Percentiles rank a stretch among this genome's conserved stretches.
phyloP scores from a whole-genome alignment of 2,329 filamentous ascomycete species.

The Coniochaeta sp. region DNA sequence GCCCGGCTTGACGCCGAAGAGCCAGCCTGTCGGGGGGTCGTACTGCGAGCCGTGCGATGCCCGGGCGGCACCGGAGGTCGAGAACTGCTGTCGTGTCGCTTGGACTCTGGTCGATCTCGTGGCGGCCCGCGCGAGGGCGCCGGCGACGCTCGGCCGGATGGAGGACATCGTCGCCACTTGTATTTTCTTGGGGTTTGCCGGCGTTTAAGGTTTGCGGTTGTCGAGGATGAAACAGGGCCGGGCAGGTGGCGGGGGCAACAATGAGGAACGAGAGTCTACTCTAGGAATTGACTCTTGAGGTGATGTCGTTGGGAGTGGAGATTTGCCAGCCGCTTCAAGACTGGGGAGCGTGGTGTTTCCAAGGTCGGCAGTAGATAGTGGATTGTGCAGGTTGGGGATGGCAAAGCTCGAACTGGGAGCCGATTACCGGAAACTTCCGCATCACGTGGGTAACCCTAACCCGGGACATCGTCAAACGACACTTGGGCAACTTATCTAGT shows the following conservation, averaged over 20 bases:
- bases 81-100: slow-evolving; percentile 1
- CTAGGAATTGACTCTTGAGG: background rate
- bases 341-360: background rate
- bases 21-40: slow-evolving; percentile 84
- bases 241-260: background rate
- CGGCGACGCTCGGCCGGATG: background rate
- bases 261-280: background rate
- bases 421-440: background rate
- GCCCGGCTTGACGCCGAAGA: slow-evolving; percentile 88
- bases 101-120: background rate
- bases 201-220: background rate
- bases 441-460: background rate
- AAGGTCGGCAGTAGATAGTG: background rate
- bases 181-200: background rate
- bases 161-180: background rate
- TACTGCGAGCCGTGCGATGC: slow-evolving; percentile 67
- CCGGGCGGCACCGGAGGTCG: background rate
- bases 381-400: background rate
- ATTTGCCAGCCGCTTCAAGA: background rate
- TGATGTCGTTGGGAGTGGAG: slow-evolving; percentile 1
- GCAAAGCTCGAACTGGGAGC: background rate
- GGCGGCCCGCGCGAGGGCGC: background rate
- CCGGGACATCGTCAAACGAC: background rate
- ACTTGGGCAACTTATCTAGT: no score
- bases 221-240: background rate